These are phyloP conservation scores for Mucor saturninus DNA, from an alignment of 371 early-diverging fungal species.

Conservation along the genomic window DNA sequence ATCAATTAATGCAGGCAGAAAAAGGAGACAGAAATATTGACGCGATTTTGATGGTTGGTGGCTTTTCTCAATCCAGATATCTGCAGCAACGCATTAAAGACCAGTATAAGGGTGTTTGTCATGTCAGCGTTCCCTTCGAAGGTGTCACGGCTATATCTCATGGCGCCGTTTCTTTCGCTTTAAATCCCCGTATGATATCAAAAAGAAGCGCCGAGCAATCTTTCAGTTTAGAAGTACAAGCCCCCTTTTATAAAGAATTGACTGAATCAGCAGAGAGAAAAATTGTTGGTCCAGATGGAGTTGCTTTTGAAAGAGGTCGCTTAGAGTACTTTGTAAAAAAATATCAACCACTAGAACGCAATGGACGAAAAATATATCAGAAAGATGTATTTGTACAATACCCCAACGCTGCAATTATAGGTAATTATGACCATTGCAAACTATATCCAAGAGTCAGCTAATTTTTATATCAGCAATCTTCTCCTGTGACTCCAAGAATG, in stretches of 20 bases:
- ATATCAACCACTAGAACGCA: background rate
- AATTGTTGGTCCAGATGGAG: background rate
- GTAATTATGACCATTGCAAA: background rate
- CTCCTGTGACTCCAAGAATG: background rate
- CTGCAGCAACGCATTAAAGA: conserved; percentile 10
- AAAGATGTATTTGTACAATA: background rate
- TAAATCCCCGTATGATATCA: conserved; percentile 30
- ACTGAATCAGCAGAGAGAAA: background rate
- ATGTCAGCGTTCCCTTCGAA: conserved; percentile 29
- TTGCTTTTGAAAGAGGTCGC: background rate
- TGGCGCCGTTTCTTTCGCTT: conserved; percentile 41
- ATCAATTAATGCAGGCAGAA: conserved; percentile 27
- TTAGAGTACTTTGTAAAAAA: conserved; percentile 10
- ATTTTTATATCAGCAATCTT: conserved; percentile 2
- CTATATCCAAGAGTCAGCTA: background rate
- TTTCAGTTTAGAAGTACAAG: background rate
- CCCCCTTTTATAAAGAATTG: background rate
- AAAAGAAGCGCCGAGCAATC: conserved; percentile 30
- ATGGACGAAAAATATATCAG: background rate
- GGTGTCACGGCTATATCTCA: conserved; percentile 34
- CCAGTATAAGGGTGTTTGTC: conserved; percentile 2
- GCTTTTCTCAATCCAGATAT: conserved; percentile 9
- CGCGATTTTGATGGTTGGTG: background rate
- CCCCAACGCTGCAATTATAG: conserved; percentile 4
- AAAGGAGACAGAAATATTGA: background rate